phyloP scores from a whole-genome alignment of 148 eudicot genomes.

The Suaeda aralocaspica region DNA sequence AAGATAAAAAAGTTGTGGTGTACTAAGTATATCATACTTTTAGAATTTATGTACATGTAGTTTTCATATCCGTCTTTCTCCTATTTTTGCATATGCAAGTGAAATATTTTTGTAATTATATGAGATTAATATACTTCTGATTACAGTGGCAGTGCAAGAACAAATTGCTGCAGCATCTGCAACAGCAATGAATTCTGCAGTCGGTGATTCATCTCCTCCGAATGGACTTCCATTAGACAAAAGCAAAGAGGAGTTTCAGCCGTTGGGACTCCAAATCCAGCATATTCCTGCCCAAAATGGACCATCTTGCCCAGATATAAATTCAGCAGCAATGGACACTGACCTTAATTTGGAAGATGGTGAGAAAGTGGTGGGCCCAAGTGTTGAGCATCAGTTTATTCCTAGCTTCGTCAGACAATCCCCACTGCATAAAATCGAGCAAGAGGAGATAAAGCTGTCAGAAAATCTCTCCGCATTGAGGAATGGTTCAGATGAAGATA shows the following conservation, averaged over 20 bases:
- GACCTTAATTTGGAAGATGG: constrained; percentile 56
- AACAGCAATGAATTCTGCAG: constrained; percentile 54
- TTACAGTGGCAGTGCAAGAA: constrained; percentile 80
- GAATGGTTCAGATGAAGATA: constrained; percentile 65
- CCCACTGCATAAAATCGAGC: constrained; percentile 40
- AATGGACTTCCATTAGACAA: constrained; percentile 52
- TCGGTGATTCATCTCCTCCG: constrained; percentile 84
- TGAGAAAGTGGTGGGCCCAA: constrained; percentile 37
- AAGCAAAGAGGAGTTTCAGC: constrained; percentile 54
- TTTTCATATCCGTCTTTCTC: not conserved
- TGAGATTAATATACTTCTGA: constrained; percentile 15
- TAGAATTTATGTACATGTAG: not conserved
- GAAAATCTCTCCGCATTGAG: constrained; percentile 75
- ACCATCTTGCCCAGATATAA: constrained; percentile 66
- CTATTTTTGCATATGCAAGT: not conserved
- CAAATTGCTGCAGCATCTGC: constrained; percentile 49
- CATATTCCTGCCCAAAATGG: constrained; percentile 61
- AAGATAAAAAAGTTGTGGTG: no score
- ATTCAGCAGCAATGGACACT: constrained; percentile 60
- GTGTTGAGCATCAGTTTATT: constrained; percentile 88
- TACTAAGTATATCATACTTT: no score
- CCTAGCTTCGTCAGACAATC: constrained; percentile 59
- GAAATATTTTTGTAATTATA: constrained; percentile 5
- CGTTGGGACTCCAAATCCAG: constrained; percentile 74
- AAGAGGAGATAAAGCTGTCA: constrained; percentile 38